Base-by-base conservation (phyloP, 2,329 filamentous ascomycete genomes). In the Nothophoma quercina region DNA sequence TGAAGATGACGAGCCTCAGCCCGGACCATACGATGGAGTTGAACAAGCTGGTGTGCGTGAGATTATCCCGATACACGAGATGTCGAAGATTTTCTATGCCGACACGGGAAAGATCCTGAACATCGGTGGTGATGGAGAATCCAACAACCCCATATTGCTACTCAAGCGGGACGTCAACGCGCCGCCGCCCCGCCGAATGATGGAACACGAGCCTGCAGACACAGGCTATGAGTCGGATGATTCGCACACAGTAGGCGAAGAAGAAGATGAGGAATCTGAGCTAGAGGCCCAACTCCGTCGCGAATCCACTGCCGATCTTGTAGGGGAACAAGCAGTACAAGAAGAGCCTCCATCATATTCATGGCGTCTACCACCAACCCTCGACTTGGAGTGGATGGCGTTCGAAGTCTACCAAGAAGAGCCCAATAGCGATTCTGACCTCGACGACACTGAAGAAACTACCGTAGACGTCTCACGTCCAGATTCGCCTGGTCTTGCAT, bases 61-160 rank as follows among this genome's bases (percentile, higher is more conserved):
- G 60, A 78, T 84, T 29, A 75, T 91, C 13, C 88, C 88, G 1
- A 83, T 90, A 16, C 86, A 90, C 66, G 84, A 90, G 65, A 83
- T 96, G 5, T 90, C 91, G 5, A 96, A 96, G 68, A 91, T 96
- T 25, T 96, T 96, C 74, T 97, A 96, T 67, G 91, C 92, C 1
- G 90, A 96, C 61, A 96, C 91, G 0, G 92, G 92, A 15, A 90
- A 90, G 62, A 90, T 97, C 8, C 79, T 97, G 21, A 96, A 96
- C 56, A 92, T 97, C 48, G 87, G 87, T 12, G 81, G 77, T 2
- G 84, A 88, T 19, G 85, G 82, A 12, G 87, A 88, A 60, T 83
- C 83, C 2, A 91, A 88, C 65, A 90, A 86, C 52, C 89, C 90
- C 0, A 85, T 93, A 1, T 77, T 95, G 1, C 75, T 95, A 0